Conservation (phyloP, 1,284 basidiomycete genomes). For the Tylopilus orsonianus region DNA sequence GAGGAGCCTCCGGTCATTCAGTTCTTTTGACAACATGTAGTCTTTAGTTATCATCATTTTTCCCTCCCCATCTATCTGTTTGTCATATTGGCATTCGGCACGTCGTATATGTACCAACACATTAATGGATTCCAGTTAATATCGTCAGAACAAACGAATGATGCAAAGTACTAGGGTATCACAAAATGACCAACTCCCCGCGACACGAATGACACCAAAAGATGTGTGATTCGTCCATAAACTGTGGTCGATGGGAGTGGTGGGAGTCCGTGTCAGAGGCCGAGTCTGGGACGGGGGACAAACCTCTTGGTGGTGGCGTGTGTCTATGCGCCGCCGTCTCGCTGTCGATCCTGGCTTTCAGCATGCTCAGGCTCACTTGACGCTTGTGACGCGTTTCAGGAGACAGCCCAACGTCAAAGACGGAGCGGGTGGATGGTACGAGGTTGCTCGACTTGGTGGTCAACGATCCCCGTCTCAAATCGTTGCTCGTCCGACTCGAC, state of each 20-base stretch:
- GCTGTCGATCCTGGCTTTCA: slow-evolving; percentile 86
- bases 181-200: slow-evolving; percentile 77
- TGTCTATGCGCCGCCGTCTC: slow-evolving; percentile 48
- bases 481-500: slow-evolving; percentile 49
- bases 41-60: neutral
- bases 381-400: slow-evolving; percentile 81
- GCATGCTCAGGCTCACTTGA: slow-evolving; percentile 81
- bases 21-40: slow-evolving; percentile 29
- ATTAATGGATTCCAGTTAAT: slow-evolving; percentile 26
- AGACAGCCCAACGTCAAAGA: slow-evolving; percentile 67
- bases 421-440: slow-evolving; percentile 45
- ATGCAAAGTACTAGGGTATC: slow-evolving; percentile 25
- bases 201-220: slow-evolving; percentile 83
- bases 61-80: slow-evolving; percentile 3
- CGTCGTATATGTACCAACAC: slow-evolving; percentile 18
- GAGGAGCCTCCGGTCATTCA: slow-evolving; percentile 56
- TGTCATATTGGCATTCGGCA: slow-evolving; percentile 6
- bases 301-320: slow-evolving; percentile 45
- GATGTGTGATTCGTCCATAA: slow-evolving; percentile 79
- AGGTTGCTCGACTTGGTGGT: slow-evolving; percentile 40
- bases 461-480: slow-evolving; percentile 50
- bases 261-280: slow-evolving; percentile 16
- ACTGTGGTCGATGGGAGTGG: slow-evolving; percentile 52
- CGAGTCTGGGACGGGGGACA: slow-evolving; percentile 48
- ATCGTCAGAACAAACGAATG: slow-evolving; percentile 1